Conservation (phyloP, 495 filamentous ascomycete genomes). For the Penicillium daleae region DNA sequence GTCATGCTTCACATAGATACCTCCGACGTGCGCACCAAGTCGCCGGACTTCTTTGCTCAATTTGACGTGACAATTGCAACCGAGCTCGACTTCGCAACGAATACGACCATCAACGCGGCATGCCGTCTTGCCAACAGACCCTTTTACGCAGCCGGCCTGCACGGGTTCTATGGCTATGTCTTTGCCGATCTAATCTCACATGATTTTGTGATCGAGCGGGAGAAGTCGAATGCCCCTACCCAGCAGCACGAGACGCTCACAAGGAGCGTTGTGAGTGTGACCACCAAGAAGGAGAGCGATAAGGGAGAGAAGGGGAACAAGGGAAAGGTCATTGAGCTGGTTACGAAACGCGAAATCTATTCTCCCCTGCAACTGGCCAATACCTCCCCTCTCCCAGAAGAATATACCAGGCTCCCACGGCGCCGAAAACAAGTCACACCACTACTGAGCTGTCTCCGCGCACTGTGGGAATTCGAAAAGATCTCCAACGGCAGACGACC, state of each 20-base stretch:
- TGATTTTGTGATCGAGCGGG: slow-evolving; percentile 83
- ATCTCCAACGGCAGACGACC: slow-evolving; percentile 56
- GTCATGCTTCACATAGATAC: slow-evolving; percentile 76
- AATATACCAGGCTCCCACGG: slow-evolving; percentile 65
- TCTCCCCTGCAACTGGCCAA: slow-evolving; percentile 80
- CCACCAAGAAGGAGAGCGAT: slow-evolving; percentile 70
- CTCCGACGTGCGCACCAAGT: slow-evolving; percentile 62
- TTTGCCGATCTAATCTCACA: slow-evolving; percentile 91
- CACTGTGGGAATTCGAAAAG: slow-evolving; percentile 77
- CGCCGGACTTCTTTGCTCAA: slow-evolving; percentile 69
- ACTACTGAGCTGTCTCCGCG: slow-evolving; percentile 77
- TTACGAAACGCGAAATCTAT: slow-evolving; percentile 90
- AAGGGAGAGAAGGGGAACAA: slow-evolving; percentile 4
- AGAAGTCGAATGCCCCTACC: slow-evolving; percentile 75
- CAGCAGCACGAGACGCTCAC: slow-evolving; percentile 73
- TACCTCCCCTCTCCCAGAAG: slow-evolving; percentile 70
- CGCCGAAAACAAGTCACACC: slow-evolving; percentile 77
- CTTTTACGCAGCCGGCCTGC: slow-evolving; percentile 86
- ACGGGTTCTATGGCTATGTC: slow-evolving; percentile 92
- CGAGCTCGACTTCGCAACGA: slow-evolving; percentile 72
- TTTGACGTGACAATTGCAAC: slow-evolving; percentile 94
- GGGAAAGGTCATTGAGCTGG: slow-evolving; percentile 75
- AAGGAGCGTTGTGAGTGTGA: slow-evolving; percentile 70
- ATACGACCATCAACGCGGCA: slow-evolving; percentile 79
- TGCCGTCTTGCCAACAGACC: slow-evolving; percentile 73